These are phyloP conservation scores for Barnettozyma sp. DNA, from an alignment of 805 yeast species.

Conservation along the genomic window DNA sequence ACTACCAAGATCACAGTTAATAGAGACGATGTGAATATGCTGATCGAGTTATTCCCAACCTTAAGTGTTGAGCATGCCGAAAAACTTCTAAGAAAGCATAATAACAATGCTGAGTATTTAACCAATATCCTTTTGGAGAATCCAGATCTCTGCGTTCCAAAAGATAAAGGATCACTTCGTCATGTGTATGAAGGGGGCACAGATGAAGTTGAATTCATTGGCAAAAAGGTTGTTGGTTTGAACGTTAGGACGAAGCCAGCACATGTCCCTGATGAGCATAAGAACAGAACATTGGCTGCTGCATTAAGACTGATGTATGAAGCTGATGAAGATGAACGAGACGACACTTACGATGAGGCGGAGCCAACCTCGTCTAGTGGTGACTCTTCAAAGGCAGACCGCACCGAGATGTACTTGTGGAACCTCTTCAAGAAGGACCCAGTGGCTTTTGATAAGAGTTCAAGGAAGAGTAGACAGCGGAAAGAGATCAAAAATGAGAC, in stretches of 20 bases:
- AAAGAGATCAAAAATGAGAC: conserved; percentile 43
- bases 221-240: too few species aligned
- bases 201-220: conserved; percentile 15
- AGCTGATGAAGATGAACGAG: conserved; percentile 80
- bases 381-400: conserved; percentile 26
- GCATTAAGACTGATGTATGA: conserved; percentile 62
- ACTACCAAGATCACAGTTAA: conserved; percentile 12
- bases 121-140: conserved; percentile 58
- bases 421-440: conserved; percentile 46
- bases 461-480: conserved; percentile 48
- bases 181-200: conserved; percentile 16
- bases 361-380: conserved; percentile 23
- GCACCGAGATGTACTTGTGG: conserved; percentile 51
- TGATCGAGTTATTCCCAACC: conserved; percentile 62
- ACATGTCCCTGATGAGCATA: conserved; percentile 41
- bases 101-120: conserved; percentile 46
- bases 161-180: conserved; percentile 9
- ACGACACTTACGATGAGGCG: conserved; percentile 64
- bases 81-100: conserved; percentile 41
- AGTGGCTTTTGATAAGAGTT: conserved; percentile 37
- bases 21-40: conserved; percentile 33
- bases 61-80: conserved; percentile 41
- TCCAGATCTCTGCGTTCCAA: conserved; percentile 35
- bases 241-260: too few species aligned
- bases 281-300: conserved; percentile 48